Base-by-base conservation (phyloP, 2,329 filamentous ascomycete genomes). In the Emericellopsis cladophorae region DNA sequence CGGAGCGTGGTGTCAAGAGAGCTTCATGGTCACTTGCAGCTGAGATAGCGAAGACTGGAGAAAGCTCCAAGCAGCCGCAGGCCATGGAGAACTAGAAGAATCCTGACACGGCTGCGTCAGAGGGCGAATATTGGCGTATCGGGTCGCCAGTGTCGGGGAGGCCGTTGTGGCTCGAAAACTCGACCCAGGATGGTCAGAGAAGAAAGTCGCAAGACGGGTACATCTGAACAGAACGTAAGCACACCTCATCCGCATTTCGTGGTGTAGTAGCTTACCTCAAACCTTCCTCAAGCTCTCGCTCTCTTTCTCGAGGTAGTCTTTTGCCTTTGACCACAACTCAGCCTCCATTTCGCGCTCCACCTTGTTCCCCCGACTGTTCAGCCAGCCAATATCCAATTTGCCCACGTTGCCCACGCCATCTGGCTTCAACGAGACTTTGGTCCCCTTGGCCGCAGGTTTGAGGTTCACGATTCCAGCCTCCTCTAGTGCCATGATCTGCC, bases 301-400 rank as follows among this genome's bases (percentile, higher is more conserved):
- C n/a, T 56, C 48, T 42, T 53, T 56, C 44, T 65, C 56, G 36
- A 67, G 46, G 22, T 65, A 55, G 10, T 50, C 53, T 42, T 56
- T 59, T 12, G 60, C 60, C 41, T 59, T 61, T 6, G 45, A 70
- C 77, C 90, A 82, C 36, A 94, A 64, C 61, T 95, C 86, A 2
- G 76, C 75, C 54, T 93, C 87, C 70, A 90, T 92, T 47, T 86
- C 82, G 51, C 80, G 76, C 42, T 85, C 85, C 18, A 93, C 84
- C 46, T 81, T 81, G 47, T 84, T 82, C 45, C 84, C 86, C 43
- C 86, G 74, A 52, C 85, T 89, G 56, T 95, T 96, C 51, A 96
- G 62, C 76, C 84, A 90, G 26, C 89, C 89, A 12, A 93, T 81
- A 55, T 95, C 89, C 40, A 95, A 67, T 23, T 64, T 65, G 9